A percentile compares a stretch with the other conserved stretches of the same genome.
phyloP scores from a whole-genome alignment of 805 yeast species.

The Yamadazyma olivae region DNA sequence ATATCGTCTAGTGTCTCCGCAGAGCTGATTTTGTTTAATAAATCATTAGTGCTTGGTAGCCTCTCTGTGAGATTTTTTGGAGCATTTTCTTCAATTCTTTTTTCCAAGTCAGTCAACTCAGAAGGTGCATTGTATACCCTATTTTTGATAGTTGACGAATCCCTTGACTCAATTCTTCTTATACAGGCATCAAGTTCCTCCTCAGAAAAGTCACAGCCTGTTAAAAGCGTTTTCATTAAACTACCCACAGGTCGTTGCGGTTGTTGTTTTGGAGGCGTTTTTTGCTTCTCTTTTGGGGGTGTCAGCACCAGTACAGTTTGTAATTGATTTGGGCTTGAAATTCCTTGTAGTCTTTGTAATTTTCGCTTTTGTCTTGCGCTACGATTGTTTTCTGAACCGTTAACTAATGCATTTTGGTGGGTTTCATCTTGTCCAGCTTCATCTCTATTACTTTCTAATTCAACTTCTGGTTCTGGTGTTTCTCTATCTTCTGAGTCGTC shows the following conservation, averaged over 20 bases:
- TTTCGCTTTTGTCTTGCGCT: not conserved
- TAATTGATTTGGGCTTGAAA: not conserved
- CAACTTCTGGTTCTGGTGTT: not conserved
- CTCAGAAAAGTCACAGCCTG: slow-evolving; percentile 28
- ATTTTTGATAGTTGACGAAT: not conserved
- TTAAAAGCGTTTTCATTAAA: slow-evolving; percentile 15
- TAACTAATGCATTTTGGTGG: not conserved
- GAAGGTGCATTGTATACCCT: slow-evolving; percentile 6
- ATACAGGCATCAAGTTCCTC: slow-evolving; percentile 16
- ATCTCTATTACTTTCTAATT: slow-evolving; percentile 1
- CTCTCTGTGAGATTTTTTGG: slow-evolving; percentile 48
- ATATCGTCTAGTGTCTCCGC: slow-evolving; percentile 57
- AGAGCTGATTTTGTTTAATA: slow-evolving; percentile 52
- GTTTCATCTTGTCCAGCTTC: slow-evolving; percentile 13
- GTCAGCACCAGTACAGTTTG: not conserved
- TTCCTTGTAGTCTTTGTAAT: not conserved
- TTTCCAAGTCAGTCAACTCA: slow-evolving; percentile 10
- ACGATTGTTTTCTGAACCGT: not conserved
- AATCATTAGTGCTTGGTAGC: slow-evolving; percentile 57
- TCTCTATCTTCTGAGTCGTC: slow-evolving; percentile 8
- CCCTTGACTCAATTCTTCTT: slow-evolving; percentile 14
- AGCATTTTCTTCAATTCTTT: slow-evolving; percentile 22
- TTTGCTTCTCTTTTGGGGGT: not conserved
- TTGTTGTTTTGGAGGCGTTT: not conserved
- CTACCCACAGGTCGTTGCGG: not conserved